Evolutionary conservation across 352 stramenopile genomes (phyloP).

Genomic region (Pythium biforme): DNA sequence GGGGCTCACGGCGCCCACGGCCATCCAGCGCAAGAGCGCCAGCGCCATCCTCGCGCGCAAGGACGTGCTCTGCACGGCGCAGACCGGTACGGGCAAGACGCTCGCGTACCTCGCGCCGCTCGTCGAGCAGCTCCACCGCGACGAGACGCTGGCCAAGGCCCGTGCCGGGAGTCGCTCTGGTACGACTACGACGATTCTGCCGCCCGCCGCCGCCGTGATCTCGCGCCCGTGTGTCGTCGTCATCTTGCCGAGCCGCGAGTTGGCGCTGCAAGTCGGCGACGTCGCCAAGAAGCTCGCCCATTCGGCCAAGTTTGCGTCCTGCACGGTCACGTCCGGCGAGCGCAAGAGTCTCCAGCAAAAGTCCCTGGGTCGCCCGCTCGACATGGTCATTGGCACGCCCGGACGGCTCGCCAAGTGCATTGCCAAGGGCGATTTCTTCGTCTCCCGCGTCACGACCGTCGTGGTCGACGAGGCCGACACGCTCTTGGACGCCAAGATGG

Average conservation of each 20-base stretch:
- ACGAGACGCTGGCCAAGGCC: slow-evolving; percentile 11
- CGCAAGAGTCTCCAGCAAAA: slow-evolving; percentile 29
- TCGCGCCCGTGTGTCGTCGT: slow-evolving; percentile 26
- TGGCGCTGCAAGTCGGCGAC: slow-evolving; percentile 61
- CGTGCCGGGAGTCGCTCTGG: too few species aligned
- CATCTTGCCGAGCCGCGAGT: slow-evolving; percentile 43
- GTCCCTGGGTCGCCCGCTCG: slow-evolving; percentile 40
- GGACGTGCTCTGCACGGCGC: slow-evolving; percentile 35
- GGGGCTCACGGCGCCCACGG: slow-evolving; percentile 26
- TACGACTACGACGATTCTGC: too few species aligned
- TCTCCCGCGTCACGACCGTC: slow-evolving; percentile 70
- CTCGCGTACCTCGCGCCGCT: slow-evolving; percentile 36
- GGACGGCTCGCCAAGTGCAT: slow-evolving; percentile 74
- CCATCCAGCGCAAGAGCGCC: slow-evolving; percentile 32
- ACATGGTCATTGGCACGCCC: slow-evolving; percentile 73
- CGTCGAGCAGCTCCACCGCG: slow-evolving; percentile 27
- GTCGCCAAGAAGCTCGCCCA: slow-evolving; percentile 67
- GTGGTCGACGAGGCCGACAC: slow-evolving; percentile 82
- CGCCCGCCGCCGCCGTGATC: neutral
- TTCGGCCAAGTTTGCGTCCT: slow-evolving; percentile 63
- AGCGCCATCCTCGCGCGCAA: slow-evolving; percentile 28
- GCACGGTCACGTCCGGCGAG: slow-evolving; percentile 59
- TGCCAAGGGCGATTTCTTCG: slow-evolving; percentile 62
- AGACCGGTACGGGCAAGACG: slow-evolving; percentile 41
- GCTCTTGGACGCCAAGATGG: slow-evolving; percentile 81